Conservation (phyloP, 495 filamentous ascomycete genomes). For the Delitschia confertaspora region DNA sequence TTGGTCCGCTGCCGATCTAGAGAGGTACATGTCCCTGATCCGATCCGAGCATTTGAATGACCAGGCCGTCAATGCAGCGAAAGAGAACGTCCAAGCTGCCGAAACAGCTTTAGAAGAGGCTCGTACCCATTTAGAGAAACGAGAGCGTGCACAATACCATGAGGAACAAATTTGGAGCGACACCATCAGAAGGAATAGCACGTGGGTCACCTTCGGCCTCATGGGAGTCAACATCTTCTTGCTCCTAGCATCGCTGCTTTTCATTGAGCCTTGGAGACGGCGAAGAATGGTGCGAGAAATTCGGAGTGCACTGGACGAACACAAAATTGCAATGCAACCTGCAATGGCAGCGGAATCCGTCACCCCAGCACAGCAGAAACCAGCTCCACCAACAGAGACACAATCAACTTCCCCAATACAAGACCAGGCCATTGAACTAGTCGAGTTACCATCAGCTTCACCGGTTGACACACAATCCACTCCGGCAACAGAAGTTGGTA, state of each 20-base stretch:
- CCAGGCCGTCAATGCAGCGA: constrained; percentile 67
- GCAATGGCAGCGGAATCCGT: constrained; percentile 8
- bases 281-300: constrained; percentile 72
- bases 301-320: constrained; percentile 67
- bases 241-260: constrained; percentile 80
- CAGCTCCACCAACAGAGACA: neutral
- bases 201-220: constrained; percentile 95
- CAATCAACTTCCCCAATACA: neutral
- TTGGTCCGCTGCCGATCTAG: constrained; percentile 79
- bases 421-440: constrained; percentile 5
- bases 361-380: constrained; percentile 12
- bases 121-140: constrained; percentile 59
- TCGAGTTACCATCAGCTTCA: too few species aligned
- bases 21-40: constrained; percentile 90
- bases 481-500: too few species aligned
- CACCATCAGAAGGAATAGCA: constrained; percentile 89
- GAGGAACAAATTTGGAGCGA: constrained; percentile 99
- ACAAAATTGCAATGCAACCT: constrained; percentile 31
- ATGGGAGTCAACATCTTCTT: constrained; percentile 94
- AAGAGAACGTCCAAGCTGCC: constrained; percentile 58
- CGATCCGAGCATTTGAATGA: constrained; percentile 89
- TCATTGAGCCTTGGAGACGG: constrained; percentile 90
- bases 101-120: constrained; percentile 73
- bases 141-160: constrained; percentile 85
- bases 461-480: too few species aligned